Evolutionary conservation across 2,329 filamentous ascomycete species (phyloP).

Genomic region (Trichoderma breve): DNA sequence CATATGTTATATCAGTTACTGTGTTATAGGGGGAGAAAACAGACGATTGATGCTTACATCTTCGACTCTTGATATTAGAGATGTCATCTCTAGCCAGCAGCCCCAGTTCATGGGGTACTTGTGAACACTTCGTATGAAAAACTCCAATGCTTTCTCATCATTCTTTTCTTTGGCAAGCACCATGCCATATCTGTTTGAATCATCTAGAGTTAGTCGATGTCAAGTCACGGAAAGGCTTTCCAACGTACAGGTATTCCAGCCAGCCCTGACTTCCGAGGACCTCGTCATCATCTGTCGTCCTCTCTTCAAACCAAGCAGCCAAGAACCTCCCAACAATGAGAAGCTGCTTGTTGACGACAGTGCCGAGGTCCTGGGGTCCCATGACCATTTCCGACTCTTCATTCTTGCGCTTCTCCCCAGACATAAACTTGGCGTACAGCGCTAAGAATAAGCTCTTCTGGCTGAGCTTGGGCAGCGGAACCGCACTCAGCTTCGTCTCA

Average conservation of each 20-base stretch:
- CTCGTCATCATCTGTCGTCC: constrained; percentile 57
- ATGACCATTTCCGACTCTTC: constrained; percentile 98
- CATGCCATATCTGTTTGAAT: constrained; percentile 68
- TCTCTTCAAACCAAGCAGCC: constrained; percentile 75
- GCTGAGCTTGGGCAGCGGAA: constrained; percentile 60
- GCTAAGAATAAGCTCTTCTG: constrained; percentile 91
- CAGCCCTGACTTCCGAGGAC: constrained; percentile 76
- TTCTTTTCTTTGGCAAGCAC: constrained; percentile 89
- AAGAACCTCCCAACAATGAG: constrained; percentile 71
- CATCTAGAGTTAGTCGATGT: not conserved
- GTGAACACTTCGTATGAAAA: constrained; percentile 84
- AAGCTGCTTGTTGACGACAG: constrained; percentile 81
- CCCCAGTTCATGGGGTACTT: constrained; percentile 95
- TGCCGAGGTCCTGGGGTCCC: constrained; percentile 85
- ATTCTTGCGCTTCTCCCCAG: constrained; percentile 92
- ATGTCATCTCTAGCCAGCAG: constrained; percentile 89
- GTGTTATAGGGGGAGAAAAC: constrained; percentile 20
- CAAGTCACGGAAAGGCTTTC: not conserved
- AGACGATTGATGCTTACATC: constrained; percentile 58
- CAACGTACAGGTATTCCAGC: constrained; percentile 72
- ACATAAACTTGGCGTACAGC: constrained; percentile 87
- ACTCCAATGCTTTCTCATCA: constrained; percentile 78
- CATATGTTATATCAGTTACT: constrained; percentile 19
- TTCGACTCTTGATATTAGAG: constrained; percentile 73
- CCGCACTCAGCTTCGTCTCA: constrained; percentile 25